phyloP scores from a whole-genome alignment of 345 rosid genomes.

The Heritiera littoralis region DNA sequence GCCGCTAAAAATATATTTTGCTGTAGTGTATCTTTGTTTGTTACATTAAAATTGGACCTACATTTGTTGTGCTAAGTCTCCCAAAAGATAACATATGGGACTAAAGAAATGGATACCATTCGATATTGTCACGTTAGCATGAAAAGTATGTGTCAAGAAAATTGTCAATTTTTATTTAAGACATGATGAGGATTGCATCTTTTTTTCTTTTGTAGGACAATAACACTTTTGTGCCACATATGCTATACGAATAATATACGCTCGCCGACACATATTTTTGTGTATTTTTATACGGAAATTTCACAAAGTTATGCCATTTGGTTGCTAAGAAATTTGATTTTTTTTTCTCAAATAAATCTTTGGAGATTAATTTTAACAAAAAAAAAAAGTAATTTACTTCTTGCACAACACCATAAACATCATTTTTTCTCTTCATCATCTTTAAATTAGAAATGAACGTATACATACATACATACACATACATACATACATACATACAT shows the following conservation, averaged over 20 bases:
- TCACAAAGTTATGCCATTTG: not conserved
- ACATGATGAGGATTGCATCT: not conserved
- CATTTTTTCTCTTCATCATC: not conserved
- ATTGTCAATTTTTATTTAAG: not conserved
- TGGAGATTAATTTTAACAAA: not conserved
- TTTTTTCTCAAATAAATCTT: not conserved
- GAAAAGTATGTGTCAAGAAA: not conserved
- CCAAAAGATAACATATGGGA: not conserved
- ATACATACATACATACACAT: too few species aligned
- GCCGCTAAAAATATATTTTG: too few species aligned
- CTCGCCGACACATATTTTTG: too few species aligned
- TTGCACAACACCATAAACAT: not conserved
- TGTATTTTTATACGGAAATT: too few species aligned
- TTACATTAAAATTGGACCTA: slow-evolving; percentile 14
- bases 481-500: too few species aligned
- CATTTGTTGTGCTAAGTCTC: slow-evolving; percentile 4
- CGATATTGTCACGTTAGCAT: not conserved
- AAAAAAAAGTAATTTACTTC: not conserved
- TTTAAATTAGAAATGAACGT: too few species aligned
- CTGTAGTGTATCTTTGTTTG: slow-evolving; percentile 8
- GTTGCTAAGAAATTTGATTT: not conserved
- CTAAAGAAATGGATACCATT: not conserved
- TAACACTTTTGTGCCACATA: slow-evolving; percentile 13
- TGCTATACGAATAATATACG: not conserved
- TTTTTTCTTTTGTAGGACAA: slow-evolving; percentile 13